A percentile compares a stretch with the other conserved stretches of the same genome.
phyloP scores from a whole-genome alignment of 495 filamentous ascomycete genomes.

The Neurospora sp. region DNA sequence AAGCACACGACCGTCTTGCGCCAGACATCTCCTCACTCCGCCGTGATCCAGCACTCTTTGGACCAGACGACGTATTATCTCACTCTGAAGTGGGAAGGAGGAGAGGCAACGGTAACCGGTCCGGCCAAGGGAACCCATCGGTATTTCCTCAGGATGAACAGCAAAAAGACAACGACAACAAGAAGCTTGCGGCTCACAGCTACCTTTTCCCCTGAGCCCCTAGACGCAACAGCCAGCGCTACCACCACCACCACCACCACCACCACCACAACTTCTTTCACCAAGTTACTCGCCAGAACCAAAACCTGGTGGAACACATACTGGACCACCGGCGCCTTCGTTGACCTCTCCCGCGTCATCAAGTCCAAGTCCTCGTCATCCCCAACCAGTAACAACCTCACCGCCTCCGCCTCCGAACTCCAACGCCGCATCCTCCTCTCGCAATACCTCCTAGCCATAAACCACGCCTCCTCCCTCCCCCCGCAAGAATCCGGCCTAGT shows the following conservation, averaged over 20 bases:
- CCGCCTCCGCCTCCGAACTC: constrained; percentile 27
- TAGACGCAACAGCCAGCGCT: neutral
- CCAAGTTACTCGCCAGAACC: neutral
- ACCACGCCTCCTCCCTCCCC: constrained; percentile 29
- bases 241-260: constrained; percentile 1
- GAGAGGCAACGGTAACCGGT: constrained; percentile 23
- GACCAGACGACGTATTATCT: constrained; percentile 36
- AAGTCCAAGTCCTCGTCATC: constrained; percentile 4
- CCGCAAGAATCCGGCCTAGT: constrained; percentile 38
- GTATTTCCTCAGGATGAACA: constrained; percentile 24
- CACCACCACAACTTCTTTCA: constrained; percentile 1
- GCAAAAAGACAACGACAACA: neutral
- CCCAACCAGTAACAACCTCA: constrained; percentile 4
- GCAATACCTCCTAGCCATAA: constrained; percentile 40
- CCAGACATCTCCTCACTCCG: constrained; percentile 13
- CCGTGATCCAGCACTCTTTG: constrained; percentile 35
- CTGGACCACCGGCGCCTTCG: constrained; percentile 37
- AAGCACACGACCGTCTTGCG: constrained; percentile 32
- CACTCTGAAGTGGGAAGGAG: constrained; percentile 26
- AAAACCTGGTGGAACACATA: constrained; percentile 31
- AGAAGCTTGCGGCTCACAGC: constrained; percentile 20
- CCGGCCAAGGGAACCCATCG: constrained; percentile 30
- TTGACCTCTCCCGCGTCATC: constrained; percentile 30
- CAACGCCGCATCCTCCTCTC: constrained; percentile 41
- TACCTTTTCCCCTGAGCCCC: constrained; percentile 20